Base-by-base conservation (phyloP, 2,329 filamentous ascomycete species). In the Lachnellula suecica region DNA sequence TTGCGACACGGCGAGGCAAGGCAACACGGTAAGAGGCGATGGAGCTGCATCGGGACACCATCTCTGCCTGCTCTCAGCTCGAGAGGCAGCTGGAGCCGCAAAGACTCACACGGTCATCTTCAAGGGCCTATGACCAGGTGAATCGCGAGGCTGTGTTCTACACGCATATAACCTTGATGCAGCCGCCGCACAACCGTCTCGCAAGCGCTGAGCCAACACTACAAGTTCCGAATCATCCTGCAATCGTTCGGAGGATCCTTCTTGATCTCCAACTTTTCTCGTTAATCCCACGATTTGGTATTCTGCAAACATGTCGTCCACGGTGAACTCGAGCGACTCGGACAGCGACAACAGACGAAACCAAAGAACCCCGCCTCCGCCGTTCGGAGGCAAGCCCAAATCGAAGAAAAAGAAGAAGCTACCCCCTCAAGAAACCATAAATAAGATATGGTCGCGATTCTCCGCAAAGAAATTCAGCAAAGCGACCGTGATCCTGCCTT, bases 381-480 rank as follows among this genome's bases (percentile, higher is more conserved):
- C 52, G 23, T 50, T 27, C 25, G 37, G 25, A 35, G 25, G 35
- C 41, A 52, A 31, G 34, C 19, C 51, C 24, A 75, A 82, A 61
- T 80, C 82, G 63, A 82, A 81, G 67, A 78, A 77, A 62, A 81
- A 81, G 65, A 81, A 79, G 71, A 74, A 77, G 62, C 74, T 81
- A 13, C 74, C 79, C 2, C 85, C 85, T 1, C 85, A 89, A 66
- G 77, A 83, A 62, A 78, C 77, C 54, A 85, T 89, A 66, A 83
- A 88, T 66, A 78, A 79, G 52, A 83, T 86, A 56, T 89, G 85
- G 85, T 78, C 78, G 63, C 76, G 73, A 22, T 84, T 85, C 60
- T 71, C 74, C n/a, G 77, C 76, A 13, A 77, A 80, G 61, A 79
- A 81, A 54, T 87, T 85, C 62, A 82, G 79, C 64, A 87, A 84